Base-by-base conservation (phyloP, 805 yeast species). In the Wickerhamiella kurtzmanii region DNA sequence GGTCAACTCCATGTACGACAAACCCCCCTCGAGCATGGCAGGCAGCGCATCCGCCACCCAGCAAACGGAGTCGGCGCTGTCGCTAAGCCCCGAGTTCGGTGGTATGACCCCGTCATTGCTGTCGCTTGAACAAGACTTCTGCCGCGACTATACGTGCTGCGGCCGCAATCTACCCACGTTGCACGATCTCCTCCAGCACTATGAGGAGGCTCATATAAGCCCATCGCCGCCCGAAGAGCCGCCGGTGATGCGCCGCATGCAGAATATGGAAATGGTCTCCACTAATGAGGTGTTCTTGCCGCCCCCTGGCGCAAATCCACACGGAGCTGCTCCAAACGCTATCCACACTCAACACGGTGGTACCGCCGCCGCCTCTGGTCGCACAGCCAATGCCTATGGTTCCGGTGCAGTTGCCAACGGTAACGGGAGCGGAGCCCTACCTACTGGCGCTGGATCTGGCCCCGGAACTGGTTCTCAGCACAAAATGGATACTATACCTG, bases 61-160 rank as follows among this genome's bases (percentile, higher is more conserved):
- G 25, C 38, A 36, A 36, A 16, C 17, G 38, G 38, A 16, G 19
- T 16, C 17, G 19, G 41, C 18, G n/a, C 25, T 38, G n/a, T 13
- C 20, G 25, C 15, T 18, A 13, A 38, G 41, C 25, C 41, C 41
- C n/a, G 32, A 25, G 32, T 25, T 25, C 11, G 32, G 32, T 11
- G 32, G 9, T 11, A 57, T 59, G 61, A 67, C 71, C 35, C 51
- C 49, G 17, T 46, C 45, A 49, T 66, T 72, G 37, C 77, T 89
- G 22, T 85, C 84, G 59, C 70, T 89, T 49, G 98, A 89, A 65
- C 95, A 95, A 8, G 88, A 88, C 63, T 92, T 89, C 65, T 92
- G 98, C 65, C 84, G 83, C 64, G 98, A 92, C 68, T 92, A 92
- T 66, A 78, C 86, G 44, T 92, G 98, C 66, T 92, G 98, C 68